Evolutionary conservation across 1,284 basidiomycete species (phyloP).

Genomic region (Athelia psychrophila): DNA sequence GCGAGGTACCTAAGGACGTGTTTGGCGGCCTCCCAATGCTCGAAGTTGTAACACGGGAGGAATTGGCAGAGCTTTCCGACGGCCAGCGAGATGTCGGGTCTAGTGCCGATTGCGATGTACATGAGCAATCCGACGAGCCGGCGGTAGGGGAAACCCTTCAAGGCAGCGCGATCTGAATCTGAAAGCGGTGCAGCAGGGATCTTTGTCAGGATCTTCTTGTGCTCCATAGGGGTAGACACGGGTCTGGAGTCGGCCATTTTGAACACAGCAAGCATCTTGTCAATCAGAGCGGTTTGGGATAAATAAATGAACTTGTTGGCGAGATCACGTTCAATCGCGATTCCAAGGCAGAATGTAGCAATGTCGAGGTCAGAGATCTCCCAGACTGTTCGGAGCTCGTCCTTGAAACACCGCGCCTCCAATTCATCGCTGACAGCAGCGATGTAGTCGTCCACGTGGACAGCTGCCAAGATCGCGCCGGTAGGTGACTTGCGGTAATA

Average conservation of each 20-base stretch:
- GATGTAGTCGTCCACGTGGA: conserved; percentile 35
- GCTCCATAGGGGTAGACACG: conserved; percentile 27
- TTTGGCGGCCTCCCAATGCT: conserved; percentile 37
- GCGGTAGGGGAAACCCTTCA: conserved; percentile 20
- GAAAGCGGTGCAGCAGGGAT: conserved; percentile 6
- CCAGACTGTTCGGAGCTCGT: conserved; percentile 23
- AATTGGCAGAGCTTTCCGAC: conserved; percentile 33
- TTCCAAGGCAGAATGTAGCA: conserved; percentile 23
- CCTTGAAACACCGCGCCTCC: conserved; percentile 23
- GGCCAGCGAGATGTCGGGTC: conserved; percentile 39
- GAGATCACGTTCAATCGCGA: conserved; percentile 27
- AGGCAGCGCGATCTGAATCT: conserved; percentile 6
- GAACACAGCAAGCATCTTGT: conserved; percentile 30
- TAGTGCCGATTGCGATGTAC: conserved; percentile 34
- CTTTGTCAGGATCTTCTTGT: conserved; percentile 12
- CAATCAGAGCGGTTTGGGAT: conserved; percentile 36
- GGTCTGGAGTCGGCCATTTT: conserved; percentile 26
- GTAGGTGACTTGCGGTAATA: conserved; percentile 16
- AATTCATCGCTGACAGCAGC: conserved; percentile 14
- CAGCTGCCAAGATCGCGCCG: conserved; percentile 23
- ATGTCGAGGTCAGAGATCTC: conserved; percentile 25
- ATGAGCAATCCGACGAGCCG: conserved; percentile 35
- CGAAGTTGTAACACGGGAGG: conserved; percentile 20
- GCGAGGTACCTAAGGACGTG: conserved; percentile 40
- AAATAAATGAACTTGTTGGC: conserved; percentile 22